Evolutionary conservation across 1,284 basidiomycete genomes (phyloP).

Genomic region (Phylloboletellus chloephorus): DNA sequence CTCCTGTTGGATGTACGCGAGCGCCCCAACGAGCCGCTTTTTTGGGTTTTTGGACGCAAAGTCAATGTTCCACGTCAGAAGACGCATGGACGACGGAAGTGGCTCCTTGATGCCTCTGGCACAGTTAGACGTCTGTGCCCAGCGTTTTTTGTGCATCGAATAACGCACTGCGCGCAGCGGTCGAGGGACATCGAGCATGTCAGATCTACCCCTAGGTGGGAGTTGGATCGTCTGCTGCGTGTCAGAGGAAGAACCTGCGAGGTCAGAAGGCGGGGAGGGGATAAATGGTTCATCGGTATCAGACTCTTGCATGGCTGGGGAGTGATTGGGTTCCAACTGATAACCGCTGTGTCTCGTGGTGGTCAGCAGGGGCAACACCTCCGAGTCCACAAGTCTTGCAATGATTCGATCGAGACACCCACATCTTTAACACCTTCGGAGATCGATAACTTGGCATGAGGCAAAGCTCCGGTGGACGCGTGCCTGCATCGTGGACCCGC

Average conservation of each 20-base stretch:
- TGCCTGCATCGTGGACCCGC: constrained; percentile 26
- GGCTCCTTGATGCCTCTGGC: constrained; percentile 30
- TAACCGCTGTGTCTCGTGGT: constrained; percentile 2
- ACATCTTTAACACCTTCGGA: constrained; percentile 7
- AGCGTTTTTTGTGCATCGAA: constrained; percentile 29
- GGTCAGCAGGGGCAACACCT: too few species aligned
- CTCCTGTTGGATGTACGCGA: constrained; percentile 49
- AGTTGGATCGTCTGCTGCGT: constrained; percentile 27
- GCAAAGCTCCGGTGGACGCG: constrained; percentile 24
- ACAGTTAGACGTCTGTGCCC: constrained; percentile 34
- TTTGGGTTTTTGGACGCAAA: constrained; percentile 35
- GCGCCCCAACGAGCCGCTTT: constrained; percentile 42
- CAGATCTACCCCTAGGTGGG: constrained; percentile 15
- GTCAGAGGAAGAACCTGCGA: constrained; percentile 29
- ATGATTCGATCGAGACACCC: constrained; percentile 10
- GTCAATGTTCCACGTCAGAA: constrained; percentile 68
- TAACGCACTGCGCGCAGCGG: constrained; percentile 31
- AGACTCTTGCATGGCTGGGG: constrained; percentile 24
- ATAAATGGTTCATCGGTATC: constrained; percentile 31
- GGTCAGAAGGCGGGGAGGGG: constrained; percentile 28
- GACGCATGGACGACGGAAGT: constrained; percentile 39
- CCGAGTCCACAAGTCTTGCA: constrained; percentile 13
- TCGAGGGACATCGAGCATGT: constrained; percentile 27
- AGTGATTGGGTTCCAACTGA: constrained; percentile 10
- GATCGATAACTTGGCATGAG: constrained; percentile 24